Conservation (phyloP, 768 basidiomycete species). For the Gloeopeniophorella convolvens region DNA sequence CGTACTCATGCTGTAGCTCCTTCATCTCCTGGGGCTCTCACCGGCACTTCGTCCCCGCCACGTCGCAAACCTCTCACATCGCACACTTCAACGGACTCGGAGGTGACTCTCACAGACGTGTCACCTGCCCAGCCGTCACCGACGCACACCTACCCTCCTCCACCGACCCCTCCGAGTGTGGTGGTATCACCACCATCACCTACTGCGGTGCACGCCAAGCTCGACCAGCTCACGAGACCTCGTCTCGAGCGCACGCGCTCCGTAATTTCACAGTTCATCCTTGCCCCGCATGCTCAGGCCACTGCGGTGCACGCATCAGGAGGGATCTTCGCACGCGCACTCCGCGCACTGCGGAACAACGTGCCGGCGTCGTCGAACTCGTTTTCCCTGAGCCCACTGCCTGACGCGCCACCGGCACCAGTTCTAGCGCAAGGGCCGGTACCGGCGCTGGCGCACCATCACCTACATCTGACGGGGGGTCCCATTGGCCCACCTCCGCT, state of each 20-base stretch:
- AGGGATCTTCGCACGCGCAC: slow-evolving; percentile 26
- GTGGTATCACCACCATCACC: slow-evolving; percentile 27
- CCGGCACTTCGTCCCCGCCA: background rate
- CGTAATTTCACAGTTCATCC: slow-evolving; percentile 27
- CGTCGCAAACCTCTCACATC: slow-evolving; percentile 6
- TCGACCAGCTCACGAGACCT: slow-evolving; percentile 23
- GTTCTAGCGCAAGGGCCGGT: background rate
- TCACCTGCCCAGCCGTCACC: slow-evolving; percentile 16
- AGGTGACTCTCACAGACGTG: slow-evolving; percentile 25
- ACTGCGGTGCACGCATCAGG: slow-evolving; percentile 19
- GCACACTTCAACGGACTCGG: slow-evolving; percentile 25
- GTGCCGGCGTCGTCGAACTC: slow-evolving; percentile 15
- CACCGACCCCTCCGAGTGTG: slow-evolving; percentile 26
- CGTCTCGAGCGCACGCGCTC: background rate
- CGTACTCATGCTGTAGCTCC: slow-evolving; percentile 25
- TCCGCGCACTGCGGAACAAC: slow-evolving; percentile 23
- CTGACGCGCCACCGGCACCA: slow-evolving; percentile 6
- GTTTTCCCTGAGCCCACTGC: slow-evolving; percentile 18
- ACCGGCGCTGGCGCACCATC: background rate
- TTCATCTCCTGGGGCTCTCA: background rate
- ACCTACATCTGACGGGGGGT: background rate
- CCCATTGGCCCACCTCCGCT: slow-evolving; percentile 38
- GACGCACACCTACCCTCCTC: slow-evolving; percentile 34
- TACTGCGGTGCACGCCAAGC: slow-evolving; percentile 26
- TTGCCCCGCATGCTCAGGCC: slow-evolving; percentile 27